These are phyloP conservation scores for Irpex lacteus DNA, from an alignment of 1,284 basidiomycete genomes.

Conservation along the genomic window DNA sequence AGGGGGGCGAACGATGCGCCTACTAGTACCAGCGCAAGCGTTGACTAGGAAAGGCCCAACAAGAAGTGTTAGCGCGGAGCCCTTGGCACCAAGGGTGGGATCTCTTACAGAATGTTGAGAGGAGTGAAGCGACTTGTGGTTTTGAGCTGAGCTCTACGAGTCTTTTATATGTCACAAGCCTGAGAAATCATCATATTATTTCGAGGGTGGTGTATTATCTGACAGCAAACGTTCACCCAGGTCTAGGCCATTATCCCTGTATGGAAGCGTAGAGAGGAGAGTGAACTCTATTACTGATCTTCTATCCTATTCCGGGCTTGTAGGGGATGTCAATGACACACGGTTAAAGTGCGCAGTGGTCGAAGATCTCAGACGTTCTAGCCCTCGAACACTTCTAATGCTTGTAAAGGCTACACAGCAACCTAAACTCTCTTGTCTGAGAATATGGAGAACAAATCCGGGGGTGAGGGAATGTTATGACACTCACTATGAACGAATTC, in stretches of 20 bases:
- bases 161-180: too few relatives aligned
- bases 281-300: too few relatives aligned
- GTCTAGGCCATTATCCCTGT: too few relatives aligned
- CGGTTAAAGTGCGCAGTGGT: not conserved
- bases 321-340: not conserved
- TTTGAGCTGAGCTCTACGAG: not conserved
- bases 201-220: too few relatives aligned
- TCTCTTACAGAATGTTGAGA: not conserved
- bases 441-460: not conserved
- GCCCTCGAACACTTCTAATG: not conserved
- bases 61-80: not conserved
- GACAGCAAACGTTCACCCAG: too few relatives aligned
- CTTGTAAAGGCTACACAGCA: not conserved
- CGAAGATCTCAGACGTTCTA: not conserved
- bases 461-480: not conserved
- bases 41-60: not conserved
- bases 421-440: not conserved
- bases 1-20: slow-evolving; percentile 27
- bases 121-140: not conserved
- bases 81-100: not conserved
- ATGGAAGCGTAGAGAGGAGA: too few relatives aligned
- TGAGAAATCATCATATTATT: too few relatives aligned
- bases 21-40: slow-evolving; percentile 9
- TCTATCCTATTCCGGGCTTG: too few relatives aligned
- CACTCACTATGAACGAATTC: not conserved